These are phyloP conservation scores for Syzygium aqueum DNA, from an alignment of 345 rosid species.

Conservation along the genomic window DNA sequence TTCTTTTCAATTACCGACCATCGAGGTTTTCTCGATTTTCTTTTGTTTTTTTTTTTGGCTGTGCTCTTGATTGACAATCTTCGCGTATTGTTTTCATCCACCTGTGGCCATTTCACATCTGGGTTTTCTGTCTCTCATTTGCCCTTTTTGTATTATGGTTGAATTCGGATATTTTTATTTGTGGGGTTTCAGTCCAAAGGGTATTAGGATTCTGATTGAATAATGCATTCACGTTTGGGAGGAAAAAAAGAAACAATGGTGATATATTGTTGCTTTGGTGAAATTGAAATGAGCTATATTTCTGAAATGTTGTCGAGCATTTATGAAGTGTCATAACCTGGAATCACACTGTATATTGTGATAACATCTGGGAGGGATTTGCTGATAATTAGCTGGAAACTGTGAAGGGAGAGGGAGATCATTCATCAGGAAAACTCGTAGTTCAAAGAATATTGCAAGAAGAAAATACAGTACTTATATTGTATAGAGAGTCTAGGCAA, in stretches of 20 bases:
- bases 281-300: neutral
- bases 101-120: neutral
- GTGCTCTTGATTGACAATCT: neutral
- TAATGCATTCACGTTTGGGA: neutral
- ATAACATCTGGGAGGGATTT: neutral
- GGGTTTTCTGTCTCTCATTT: neutral
- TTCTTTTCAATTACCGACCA: neutral
- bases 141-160: neutral
- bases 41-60: neutral
- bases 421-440: neutral
- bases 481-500: neutral
- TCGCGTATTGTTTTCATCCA: neutral
- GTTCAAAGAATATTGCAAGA: neutral
- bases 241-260: neutral
- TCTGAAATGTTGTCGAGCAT: neutral
- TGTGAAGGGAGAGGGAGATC: neutral
- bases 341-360: neutral
- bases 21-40: neutral
- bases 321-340: neutral
- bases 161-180: neutral
- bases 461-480: neutral
- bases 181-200: neutral
- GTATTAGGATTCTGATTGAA: neutral
- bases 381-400: neutral
- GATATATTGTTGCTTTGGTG: neutral